Conservation (phyloP, 139 green algal species). For the Picochlorum sp. region DNA sequence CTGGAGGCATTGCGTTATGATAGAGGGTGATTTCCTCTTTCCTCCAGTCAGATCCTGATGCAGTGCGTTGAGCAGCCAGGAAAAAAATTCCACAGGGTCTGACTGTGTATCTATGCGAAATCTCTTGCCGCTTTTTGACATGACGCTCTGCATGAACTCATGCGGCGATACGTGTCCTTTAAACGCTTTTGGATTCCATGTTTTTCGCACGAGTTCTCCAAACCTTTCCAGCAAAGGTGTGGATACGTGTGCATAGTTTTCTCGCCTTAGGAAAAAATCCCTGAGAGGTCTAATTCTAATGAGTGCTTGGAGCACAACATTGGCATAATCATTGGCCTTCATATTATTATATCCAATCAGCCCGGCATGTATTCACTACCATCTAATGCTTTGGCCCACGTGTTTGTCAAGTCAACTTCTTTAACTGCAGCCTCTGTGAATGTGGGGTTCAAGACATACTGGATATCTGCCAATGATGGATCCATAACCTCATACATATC, state of each 20-base stretch:
- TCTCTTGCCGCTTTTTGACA: conserved; percentile 63
- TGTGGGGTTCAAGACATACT: conserved; percentile 77
- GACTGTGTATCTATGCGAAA: conserved; percentile 78
- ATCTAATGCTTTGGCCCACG: conserved; percentile 85
- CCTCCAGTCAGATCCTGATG: conserved; percentile 78
- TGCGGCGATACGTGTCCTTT: conserved; percentile 91
- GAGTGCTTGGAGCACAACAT: conserved; percentile 67
- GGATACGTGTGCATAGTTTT: conserved; percentile 56
- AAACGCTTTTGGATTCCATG: conserved; percentile 94
- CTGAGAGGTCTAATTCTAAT: conserved; percentile 52
- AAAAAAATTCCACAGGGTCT: conserved; percentile 85
- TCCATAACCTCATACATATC: conserved; percentile 94
- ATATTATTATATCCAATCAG: conserved; percentile 96
- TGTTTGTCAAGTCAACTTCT: conserved; percentile 1
- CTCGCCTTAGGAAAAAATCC: conserved; percentile 82
- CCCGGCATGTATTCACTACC: conserved; percentile 94
- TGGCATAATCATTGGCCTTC: conserved; percentile 88
- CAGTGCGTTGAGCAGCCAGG: conserved; percentile 90
- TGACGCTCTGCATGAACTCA: conserved; percentile 95
- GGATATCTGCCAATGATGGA: conserved; percentile 85
- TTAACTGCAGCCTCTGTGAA: conserved; percentile 36
- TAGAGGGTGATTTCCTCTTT: conserved; percentile 55
- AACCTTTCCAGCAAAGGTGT: conserved; percentile 71
- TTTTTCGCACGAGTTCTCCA: conserved; percentile 89
- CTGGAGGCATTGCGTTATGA: conserved; percentile 73